phyloP scores from a whole-genome alignment of 768 basidiomycete species.

The Panus rudis region DNA sequence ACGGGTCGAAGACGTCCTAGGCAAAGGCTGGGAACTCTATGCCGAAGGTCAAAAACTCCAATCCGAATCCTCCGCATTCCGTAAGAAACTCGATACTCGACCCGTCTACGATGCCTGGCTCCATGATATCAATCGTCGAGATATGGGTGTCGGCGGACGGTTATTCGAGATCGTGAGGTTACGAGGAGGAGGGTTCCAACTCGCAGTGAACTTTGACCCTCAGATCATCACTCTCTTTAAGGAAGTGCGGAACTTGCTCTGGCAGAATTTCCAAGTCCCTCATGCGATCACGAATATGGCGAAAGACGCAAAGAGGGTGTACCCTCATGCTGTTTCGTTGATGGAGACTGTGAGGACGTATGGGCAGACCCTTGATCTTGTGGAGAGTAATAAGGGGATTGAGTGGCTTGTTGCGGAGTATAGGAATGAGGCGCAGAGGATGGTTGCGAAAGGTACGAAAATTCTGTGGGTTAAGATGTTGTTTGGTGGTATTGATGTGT shows the following conservation, averaged over 20 bases:
- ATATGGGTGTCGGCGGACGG: conserved; percentile 86
- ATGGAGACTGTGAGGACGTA: conserved; percentile 99
- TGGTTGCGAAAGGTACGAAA: conserved; percentile 74
- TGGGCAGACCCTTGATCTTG: conserved; percentile 87
- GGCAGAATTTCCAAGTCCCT: conserved; percentile 94
- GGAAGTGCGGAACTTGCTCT: conserved; percentile 91
- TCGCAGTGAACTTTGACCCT: conserved; percentile 96
- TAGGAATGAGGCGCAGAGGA: conserved; percentile 85
- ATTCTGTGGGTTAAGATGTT: neutral
- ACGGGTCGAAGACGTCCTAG: conserved; percentile 95
- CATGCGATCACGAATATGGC: conserved; percentile 95
- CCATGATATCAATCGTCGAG: conserved; percentile 87
- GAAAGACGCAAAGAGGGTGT: conserved; percentile 97
- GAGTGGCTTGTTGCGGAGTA: conserved; percentile 95
- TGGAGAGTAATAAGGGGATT: conserved; percentile 86
- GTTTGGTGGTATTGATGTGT: neutral
- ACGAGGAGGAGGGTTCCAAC: conserved; percentile 70
- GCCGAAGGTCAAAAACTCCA: conserved; percentile 99
- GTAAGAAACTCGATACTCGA: conserved; percentile 91
- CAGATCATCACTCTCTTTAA: conserved; percentile 99
- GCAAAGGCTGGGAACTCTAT: conserved; percentile 97
- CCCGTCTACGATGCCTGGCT: conserved; percentile 97
- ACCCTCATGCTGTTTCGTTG: conserved; percentile 93
- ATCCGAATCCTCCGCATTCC: conserved; percentile 84
- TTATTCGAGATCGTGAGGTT: conserved; percentile 86